Conservation (phyloP, 257 asterid genomes). For the Ligustrum vulgare region DNA sequence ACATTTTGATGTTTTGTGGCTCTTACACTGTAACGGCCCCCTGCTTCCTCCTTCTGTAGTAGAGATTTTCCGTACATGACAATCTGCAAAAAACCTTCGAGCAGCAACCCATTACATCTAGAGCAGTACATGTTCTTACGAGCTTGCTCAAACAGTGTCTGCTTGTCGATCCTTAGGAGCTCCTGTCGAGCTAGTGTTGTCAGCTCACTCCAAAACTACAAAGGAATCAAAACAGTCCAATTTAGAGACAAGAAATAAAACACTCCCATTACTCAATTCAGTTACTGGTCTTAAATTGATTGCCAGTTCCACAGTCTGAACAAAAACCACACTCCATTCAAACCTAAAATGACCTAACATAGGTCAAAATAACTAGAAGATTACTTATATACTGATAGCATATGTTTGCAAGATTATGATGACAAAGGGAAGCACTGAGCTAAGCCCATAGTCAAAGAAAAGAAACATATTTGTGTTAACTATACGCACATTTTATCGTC, state of each 20-base stretch:
- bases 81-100: conserved; percentile 91
- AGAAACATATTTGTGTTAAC: background rate
- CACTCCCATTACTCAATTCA: background rate
- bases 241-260: background rate
- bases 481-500: background rate
- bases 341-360: background rate
- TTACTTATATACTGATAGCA: background rate
- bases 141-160: conserved; percentile 87
- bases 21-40: conserved; percentile 36
- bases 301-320: conserved; percentile 2
- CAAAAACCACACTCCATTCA: background rate
- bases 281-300: background rate
- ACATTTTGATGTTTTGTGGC: conserved; percentile 44
- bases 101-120: conserved; percentile 93
- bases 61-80: conserved; percentile 86
- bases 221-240: conserved; percentile 22
- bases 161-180: conserved; percentile 85
- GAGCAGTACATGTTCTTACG: conserved; percentile 98
- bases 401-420: background rate
- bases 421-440: conserved; percentile 10
- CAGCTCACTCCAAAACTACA: conserved; percentile 95
- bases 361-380: too few relatives aligned
- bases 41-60: conserved; percentile 62
- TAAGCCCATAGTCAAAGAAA: background rate
- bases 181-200: conserved; percentile 73